Conservation (phyloP, 805 yeast genomes). For the Komagataella pastoris region DNA sequence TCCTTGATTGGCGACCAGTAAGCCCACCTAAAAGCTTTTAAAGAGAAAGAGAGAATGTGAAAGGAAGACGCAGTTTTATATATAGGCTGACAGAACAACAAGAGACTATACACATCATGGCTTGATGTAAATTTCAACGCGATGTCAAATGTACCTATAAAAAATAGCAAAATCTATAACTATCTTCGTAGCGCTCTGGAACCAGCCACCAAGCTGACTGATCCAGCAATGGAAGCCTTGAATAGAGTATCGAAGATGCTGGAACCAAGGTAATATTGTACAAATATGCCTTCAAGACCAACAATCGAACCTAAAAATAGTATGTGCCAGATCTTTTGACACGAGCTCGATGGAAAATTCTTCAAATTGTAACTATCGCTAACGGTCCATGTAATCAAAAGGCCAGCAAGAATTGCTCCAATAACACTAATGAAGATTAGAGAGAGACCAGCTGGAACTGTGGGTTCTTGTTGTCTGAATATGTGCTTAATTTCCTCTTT, state of each 20-base stretch:
- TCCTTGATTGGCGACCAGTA: background rate
- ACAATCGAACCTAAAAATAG: background rate
- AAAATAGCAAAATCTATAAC: background rate
- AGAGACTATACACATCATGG: background rate
- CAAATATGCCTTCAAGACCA: background rate
- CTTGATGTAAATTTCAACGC: background rate
- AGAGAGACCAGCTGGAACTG: background rate
- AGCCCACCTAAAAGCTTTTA: background rate
- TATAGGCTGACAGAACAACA: background rate
- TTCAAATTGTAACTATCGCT: background rate
- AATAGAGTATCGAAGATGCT: background rate
- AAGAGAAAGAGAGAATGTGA: background rate
- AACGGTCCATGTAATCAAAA: background rate
- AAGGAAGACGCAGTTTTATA: background rate
- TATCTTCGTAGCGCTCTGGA: background rate
- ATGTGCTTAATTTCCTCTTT: background rate
- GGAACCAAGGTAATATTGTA: background rate
- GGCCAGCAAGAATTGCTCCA: background rate
- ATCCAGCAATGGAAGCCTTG: background rate
- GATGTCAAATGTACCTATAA: background rate
- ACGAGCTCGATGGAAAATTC: background rate
- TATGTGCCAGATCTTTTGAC: background rate
- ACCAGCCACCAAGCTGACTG: background rate
- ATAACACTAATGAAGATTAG: background rate
- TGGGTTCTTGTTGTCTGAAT: background rate